Evolutionary conservation across 257 asterid genomes (phyloP).

Genomic region (Primulina eburnea): DNA sequence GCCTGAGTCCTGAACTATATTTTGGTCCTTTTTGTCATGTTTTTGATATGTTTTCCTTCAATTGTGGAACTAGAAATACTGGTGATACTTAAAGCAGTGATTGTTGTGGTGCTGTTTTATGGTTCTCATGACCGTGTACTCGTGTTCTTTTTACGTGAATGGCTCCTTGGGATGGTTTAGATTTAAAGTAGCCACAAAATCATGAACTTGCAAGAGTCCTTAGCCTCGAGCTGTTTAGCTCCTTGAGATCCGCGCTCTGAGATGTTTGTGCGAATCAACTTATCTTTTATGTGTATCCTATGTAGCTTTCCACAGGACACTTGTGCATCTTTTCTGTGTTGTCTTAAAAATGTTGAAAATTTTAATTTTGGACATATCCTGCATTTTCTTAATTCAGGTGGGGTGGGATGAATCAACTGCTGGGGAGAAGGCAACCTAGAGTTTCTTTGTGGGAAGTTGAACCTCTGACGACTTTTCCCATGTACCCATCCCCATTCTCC

Average conservation of each 20-base stretch:
- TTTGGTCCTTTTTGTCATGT: neutral
- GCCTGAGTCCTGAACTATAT: neutral
- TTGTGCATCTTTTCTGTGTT: neutral
- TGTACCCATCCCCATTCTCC: slow-evolving; percentile 90
- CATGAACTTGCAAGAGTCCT: neutral
- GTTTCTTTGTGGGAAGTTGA: slow-evolving; percentile 95
- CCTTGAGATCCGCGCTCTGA: neutral
- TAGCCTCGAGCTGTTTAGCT: neutral
- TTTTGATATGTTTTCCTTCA: no score
- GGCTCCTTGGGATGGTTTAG: neutral
- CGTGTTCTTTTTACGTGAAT: neutral
- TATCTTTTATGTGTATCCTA: neutral
- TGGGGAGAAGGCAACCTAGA: slow-evolving; percentile 90
- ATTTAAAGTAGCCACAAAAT: neutral
- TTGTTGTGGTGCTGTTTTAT: neutral
- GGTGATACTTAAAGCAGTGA: neutral
- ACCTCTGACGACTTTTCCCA: slow-evolving; percentile 81
- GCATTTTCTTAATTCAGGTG: slow-evolving; percentile 47
- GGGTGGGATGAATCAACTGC: slow-evolving; percentile 99
- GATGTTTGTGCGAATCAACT: slow-evolving; percentile 1
- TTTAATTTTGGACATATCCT: neutral
- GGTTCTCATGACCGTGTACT: neutral
- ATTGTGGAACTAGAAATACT: neutral
- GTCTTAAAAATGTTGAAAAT: neutral
- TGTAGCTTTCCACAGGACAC: slow-evolving; percentile 6